Evolutionary conservation across 352 stramenopile species (phyloP), one percentile per base, ranked within the genome.

Genomic region (Phytophthora pistaciae): DNA sequence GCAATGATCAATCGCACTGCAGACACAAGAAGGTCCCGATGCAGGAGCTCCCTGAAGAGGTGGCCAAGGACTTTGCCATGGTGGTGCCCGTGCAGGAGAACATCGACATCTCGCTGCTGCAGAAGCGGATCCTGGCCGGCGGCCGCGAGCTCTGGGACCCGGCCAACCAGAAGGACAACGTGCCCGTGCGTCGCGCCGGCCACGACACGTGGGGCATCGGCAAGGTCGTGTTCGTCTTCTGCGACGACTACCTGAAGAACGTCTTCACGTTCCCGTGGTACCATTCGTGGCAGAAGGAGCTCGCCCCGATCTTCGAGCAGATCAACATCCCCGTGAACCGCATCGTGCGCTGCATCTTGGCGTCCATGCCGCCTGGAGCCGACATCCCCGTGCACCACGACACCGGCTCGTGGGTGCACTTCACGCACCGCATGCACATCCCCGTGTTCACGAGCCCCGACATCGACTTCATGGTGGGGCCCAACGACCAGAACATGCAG

Each of bases 191-290:
- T 27, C 91, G 98, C 55, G 93, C 97, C 14, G 96, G 93, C 25
- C 98, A 99, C 80, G 98, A 99, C 86, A 87, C 82, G 46, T 99
- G 98, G 97, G 98, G 98, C 59, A 99, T 99, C 66, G 92, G 94
- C 75, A 99, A 99, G 77, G 97, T 99, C 66, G 93, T 99, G 11
- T 96, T 99, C 62, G 85, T 99, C 50, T 99, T 99, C 84, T 99
- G 94, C 70, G 98, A 99, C 85, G 98, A 99, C 83, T 99, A 99
- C 77, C 83, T 99, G 40, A 91, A 95, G 69, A 90, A 88, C 25
- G 92, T 99, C 31, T 99, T 98, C 79, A 91, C 91, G 21, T 94
- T 99, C 54, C 98, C 98, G 16, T 99, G 93, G 90, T 98, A 95
- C 71, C 82, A 98, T 73, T 60, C 83, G 16, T 97, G 88, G 90